Percentiles rank a stretch among this genome's conserved stretches.
phyloP scores from a whole-genome alignment of 1,139 yeast species.

The Suhomyces bolitotheri region DNA sequence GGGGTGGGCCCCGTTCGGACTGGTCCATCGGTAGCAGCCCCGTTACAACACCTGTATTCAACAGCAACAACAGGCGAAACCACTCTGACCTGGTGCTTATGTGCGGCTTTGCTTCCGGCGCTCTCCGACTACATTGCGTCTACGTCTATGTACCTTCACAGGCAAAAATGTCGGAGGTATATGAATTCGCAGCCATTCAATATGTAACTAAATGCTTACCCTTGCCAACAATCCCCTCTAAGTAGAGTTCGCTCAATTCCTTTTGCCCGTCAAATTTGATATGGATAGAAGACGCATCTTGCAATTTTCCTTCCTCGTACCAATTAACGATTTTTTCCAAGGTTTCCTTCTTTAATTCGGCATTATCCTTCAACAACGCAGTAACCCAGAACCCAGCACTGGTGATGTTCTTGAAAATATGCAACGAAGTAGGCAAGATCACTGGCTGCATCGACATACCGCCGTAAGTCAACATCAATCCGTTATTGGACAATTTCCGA shows the following conservation, averaged over 20 bases:
- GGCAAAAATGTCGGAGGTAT: too few species aligned
- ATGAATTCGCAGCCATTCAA: too few species aligned
- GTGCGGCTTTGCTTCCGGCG: too few species aligned
- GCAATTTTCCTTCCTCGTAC: constrained; percentile 62
- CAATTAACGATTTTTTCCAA: constrained; percentile 62
- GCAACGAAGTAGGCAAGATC: constrained; percentile 79
- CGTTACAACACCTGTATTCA: too few species aligned
- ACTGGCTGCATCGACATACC: constrained; percentile 98
- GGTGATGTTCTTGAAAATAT: constrained; percentile 84
- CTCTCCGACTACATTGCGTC: too few species aligned
- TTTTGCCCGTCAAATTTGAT: constrained; percentile 48
- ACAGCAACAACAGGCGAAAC: too few species aligned
- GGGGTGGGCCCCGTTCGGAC: too few species aligned
- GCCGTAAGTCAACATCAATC: constrained; percentile 87
- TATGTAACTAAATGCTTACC: constrained; percentile 47
- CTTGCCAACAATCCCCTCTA: constrained; percentile 52
- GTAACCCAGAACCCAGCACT: constrained; percentile 96
- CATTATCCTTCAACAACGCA: constrained; percentile 64
- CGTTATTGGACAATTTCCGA: constrained; percentile 67
- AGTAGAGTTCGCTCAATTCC: constrained; percentile 51
- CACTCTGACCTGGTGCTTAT: too few species aligned
- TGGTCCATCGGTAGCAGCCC: too few species aligned
- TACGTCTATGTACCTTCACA: too few species aligned
- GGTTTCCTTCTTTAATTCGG: constrained; percentile 59
- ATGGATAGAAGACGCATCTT: constrained; percentile 60